phyloP scores from a whole-genome alignment of 2,329 filamentous ascomycete genomes.

The Paracoccidioides lutzii region DNA sequence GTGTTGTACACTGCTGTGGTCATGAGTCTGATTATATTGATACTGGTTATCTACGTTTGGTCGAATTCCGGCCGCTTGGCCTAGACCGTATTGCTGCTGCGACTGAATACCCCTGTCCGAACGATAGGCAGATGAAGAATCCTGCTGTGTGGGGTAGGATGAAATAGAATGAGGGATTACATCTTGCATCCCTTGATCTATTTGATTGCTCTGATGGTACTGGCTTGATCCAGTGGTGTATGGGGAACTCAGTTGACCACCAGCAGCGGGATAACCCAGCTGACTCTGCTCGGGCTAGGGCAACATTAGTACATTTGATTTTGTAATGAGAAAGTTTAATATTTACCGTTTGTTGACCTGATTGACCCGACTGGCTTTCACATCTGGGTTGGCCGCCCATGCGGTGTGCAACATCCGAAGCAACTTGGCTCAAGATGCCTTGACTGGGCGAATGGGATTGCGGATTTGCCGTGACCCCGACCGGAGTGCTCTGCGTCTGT shows the following conservation, averaged over 20 bases:
- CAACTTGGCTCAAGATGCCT: slow-evolving; percentile 9
- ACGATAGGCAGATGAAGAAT: neutral
- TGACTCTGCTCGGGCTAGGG: neutral
- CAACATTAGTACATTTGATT: neutral
- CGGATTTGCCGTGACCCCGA: neutral
- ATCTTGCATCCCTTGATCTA: neutral
- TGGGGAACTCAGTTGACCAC: neutral
- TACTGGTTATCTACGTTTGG: slow-evolving; percentile 1
- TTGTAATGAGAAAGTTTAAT: neutral
- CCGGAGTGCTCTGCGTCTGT: slow-evolving; percentile 2
- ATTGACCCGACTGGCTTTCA: slow-evolving; percentile 4
- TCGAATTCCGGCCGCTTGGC: neutral
- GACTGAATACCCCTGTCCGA: neutral
- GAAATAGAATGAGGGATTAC: neutral
- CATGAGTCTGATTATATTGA: neutral
- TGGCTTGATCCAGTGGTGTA: neutral
- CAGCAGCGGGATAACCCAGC: neutral
- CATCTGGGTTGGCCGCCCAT: slow-evolving; percentile 1
- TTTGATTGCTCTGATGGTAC: neutral
- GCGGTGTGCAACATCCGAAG: slow-evolving; percentile 8
- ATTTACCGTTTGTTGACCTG: neutral
- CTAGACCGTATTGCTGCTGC: neutral
- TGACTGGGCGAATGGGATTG: slow-evolving; percentile 8
- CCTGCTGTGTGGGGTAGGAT: neutral
- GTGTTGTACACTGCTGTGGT: neutral